Percentiles rank a stretch among this genome's conserved stretches.
Conservation (phyloP, 441 rosid genomes). For the Populus hybrid region DNA sequence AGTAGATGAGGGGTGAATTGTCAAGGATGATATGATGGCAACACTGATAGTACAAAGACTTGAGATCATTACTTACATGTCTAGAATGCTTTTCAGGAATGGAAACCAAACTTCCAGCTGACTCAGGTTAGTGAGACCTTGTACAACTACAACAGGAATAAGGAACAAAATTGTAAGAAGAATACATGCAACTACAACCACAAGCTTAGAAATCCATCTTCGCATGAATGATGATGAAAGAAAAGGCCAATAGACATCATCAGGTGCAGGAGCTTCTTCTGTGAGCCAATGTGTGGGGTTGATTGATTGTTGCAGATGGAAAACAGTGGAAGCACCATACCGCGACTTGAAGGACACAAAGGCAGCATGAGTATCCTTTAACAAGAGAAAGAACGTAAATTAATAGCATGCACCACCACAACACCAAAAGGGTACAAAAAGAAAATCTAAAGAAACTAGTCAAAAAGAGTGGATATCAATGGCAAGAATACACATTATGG, state of each 20-base stretch:
- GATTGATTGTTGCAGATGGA: constrained; percentile 69
- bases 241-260: constrained; percentile 96
- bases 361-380: constrained; percentile 89
- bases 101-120: constrained; percentile 83
- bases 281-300: constrained; percentile 85
- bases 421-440: neutral
- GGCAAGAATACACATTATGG: neutral
- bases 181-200: constrained; percentile 66
- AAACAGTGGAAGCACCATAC: constrained; percentile 77
- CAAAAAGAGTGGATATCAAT: neutral
- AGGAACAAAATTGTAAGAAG: constrained; percentile 81
- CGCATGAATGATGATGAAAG: constrained; percentile 79
- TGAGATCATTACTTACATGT: constrained; percentile 46
- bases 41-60: neutral
- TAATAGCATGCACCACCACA: constrained; percentile 14
- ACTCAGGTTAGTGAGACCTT: constrained; percentile 87
- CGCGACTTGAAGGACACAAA: constrained; percentile 94
- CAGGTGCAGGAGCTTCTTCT: constrained; percentile 88
- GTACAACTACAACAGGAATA: constrained; percentile 83
- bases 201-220: constrained; percentile 77
- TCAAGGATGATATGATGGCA: neutral
- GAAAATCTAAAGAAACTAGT: neutral
- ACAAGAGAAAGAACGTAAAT: constrained; percentile 25
- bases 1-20: neutral
- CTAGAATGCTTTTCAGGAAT: constrained; percentile 64